These are phyloP conservation scores for Tuber umbilicatum DNA, from an alignment of 495 filamentous ascomycete genomes.

Conservation along the genomic window DNA sequence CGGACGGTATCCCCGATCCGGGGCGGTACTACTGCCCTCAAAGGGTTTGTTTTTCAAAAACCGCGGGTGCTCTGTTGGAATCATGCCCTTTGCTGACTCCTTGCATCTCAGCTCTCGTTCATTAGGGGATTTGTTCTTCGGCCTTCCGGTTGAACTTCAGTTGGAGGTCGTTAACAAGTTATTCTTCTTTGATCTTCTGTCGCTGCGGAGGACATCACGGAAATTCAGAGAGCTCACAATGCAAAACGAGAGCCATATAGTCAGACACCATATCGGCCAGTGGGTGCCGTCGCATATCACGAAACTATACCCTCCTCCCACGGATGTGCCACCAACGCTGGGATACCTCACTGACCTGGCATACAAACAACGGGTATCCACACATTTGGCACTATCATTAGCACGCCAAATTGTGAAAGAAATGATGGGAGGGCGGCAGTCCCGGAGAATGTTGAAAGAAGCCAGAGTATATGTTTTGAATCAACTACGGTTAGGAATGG, in stretches of 20 bases:
- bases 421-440: conserved; percentile 34
- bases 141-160: conserved; percentile 38
- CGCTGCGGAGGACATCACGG: conserved; percentile 33
- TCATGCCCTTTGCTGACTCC: conserved; percentile 21
- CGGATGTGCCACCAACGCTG: conserved; percentile 24
- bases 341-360: conserved; percentile 37
- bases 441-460: conserved; percentile 31
- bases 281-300: conserved; percentile 35
- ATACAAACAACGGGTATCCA: conserved; percentile 36
- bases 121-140: conserved; percentile 35
- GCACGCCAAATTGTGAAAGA: conserved; percentile 40
- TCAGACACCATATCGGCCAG: conserved; percentile 38
- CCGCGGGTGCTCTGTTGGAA: conserved; percentile 2
- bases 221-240: conserved; percentile 34
- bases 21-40: conserved; percentile 8
- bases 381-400: conserved; percentile 26
- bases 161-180: conserved; percentile 35
- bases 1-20: conserved; percentile 12
- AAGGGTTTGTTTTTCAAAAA: conserved; percentile 21
- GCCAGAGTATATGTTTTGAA: conserved; percentile 34
- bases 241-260: conserved; percentile 35
- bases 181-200: conserved; percentile 35
- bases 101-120: conserved; percentile 19
- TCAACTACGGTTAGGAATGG: conserved; percentile 32
- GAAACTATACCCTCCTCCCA: conserved; percentile 35